Conservation (phyloP, 768 basidiomycete genomes). For the Kwoniella newhampshirensis region DNA sequence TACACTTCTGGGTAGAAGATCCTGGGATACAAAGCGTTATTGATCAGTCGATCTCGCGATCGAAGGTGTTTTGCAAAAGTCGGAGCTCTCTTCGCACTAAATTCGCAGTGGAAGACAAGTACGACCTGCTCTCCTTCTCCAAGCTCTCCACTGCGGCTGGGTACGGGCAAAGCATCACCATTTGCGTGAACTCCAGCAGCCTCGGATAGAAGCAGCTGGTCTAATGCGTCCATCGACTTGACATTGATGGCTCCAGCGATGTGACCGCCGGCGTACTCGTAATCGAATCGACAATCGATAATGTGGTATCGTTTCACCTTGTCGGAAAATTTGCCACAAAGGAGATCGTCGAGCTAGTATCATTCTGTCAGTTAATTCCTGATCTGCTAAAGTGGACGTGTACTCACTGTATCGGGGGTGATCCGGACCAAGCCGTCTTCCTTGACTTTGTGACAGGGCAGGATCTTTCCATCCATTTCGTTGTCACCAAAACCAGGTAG, state of each 20-base stretch:
- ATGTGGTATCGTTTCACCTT: constrained; percentile 70
- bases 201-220: constrained; percentile 68
- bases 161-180: constrained; percentile 54
- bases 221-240: constrained; percentile 73
- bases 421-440: constrained; percentile 97
- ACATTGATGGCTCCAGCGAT: constrained; percentile 88
- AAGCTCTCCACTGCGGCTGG: constrained; percentile 66
- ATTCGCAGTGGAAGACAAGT: constrained; percentile 96
- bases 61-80: constrained; percentile 94
- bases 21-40: constrained; percentile 84
- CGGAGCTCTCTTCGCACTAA: constrained; percentile 89
- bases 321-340: constrained; percentile 70
- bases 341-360: constrained; percentile 68
- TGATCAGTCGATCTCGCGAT: constrained; percentile 81
- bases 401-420: constrained; percentile 69
- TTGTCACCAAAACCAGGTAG: constrained; percentile 88
- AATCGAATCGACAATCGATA: constrained; percentile 96
- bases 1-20: constrained; percentile 96
- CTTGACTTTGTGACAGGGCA: constrained; percentile 88
- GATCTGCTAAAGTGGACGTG: background rate
- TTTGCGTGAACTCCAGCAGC: constrained; percentile 41
- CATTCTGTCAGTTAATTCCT: constrained; percentile 19
- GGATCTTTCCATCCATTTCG: constrained; percentile 85
- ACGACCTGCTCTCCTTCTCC: constrained; percentile 68
- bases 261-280: constrained; percentile 92